phyloP scores from a whole-genome alignment of 305 asterid species.

The Fraxinus latifolia region DNA sequence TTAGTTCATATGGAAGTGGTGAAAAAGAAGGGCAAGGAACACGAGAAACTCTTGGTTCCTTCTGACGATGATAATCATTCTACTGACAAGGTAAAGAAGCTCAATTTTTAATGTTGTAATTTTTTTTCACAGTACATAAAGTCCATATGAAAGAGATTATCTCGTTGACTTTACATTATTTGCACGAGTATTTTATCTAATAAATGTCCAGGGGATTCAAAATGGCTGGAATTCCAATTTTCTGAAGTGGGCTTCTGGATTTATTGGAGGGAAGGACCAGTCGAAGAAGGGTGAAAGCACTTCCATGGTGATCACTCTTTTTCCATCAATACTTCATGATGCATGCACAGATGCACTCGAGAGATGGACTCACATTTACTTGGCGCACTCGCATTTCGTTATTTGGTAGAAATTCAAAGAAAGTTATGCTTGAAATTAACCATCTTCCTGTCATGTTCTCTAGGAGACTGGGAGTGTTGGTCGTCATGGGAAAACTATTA shows the following conservation, averaged over 20 bases:
- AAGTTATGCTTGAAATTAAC: conserved; percentile 15
- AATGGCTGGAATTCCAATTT: conserved; percentile 86
- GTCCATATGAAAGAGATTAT: conserved; percentile 7
- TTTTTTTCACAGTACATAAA: neutral
- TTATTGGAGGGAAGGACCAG: conserved; percentile 73
- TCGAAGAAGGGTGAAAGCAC: conserved; percentile 58
- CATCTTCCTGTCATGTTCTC: conserved; percentile 23
- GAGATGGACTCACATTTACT: conserved; percentile 12
- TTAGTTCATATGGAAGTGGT: conserved; percentile 81
- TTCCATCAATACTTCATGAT: conserved; percentile 9
- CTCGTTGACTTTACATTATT: conserved; percentile 11
- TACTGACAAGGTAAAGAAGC: conserved; percentile 36
- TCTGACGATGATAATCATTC: conserved; percentile 59
- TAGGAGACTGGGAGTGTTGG: conserved; percentile 60
- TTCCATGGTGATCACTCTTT: conserved; percentile 49
- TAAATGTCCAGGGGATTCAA: conserved; percentile 50
- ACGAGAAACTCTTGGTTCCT: conserved; percentile 68
- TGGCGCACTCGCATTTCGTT: neutral
- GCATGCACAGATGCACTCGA: neutral
- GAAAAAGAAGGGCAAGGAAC: conserved; percentile 92
- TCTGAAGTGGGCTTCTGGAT: conserved; percentile 96
- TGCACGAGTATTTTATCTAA: conserved; percentile 19
- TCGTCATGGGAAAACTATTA: conserved; percentile 76
- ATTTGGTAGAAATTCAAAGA: conserved; percentile 7
- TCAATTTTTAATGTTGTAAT: neutral